These are phyloP conservation scores for Penicillium paxilli DNA, from an alignment of 495 filamentous ascomycete genomes.

Conservation along the genomic window DNA sequence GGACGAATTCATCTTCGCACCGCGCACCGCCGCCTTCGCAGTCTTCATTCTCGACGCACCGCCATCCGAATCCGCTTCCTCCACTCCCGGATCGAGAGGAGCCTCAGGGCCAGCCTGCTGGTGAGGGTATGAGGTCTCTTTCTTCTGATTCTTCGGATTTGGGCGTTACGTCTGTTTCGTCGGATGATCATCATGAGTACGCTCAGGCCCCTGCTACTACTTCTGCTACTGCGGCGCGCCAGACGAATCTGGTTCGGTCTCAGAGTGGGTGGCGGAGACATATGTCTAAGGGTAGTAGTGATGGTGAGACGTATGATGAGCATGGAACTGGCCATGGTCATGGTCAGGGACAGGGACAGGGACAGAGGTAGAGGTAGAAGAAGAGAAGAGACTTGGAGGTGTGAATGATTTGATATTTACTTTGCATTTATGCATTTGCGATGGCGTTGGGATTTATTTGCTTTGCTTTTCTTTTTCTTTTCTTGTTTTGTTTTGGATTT, in stretches of 20 bases:
- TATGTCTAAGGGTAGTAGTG: constrained; percentile 24
- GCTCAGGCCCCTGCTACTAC: constrained; percentile 10
- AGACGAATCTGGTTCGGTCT: constrained; percentile 12
- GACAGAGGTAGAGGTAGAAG: too few species aligned
- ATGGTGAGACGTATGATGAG: constrained; percentile 9
- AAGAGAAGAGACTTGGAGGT: too few species aligned
- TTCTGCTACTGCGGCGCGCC: constrained; percentile 10
- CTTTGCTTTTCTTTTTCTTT: background rate
- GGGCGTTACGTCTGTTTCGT: constrained; percentile 22
- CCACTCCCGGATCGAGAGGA: constrained; percentile 26
- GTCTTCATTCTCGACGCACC: constrained; percentile 30
- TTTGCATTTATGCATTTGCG: constrained; percentile 1
- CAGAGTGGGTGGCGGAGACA: constrained; percentile 39
- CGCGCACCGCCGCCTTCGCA: constrained; percentile 24
- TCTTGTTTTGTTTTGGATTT: background rate
- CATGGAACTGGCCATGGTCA: too few species aligned
- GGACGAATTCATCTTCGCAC: constrained; percentile 23
- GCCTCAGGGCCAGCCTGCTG: background rate
- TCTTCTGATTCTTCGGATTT: constrained; percentile 22
- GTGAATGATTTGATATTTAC: too few species aligned
- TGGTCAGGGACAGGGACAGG: constrained; percentile 5
- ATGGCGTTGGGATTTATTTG: background rate
- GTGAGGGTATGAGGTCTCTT: constrained; percentile 15
- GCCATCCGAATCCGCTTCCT: constrained; percentile 29
- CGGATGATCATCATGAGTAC: constrained; percentile 7